Conservation (phyloP, 441 rosid genomes). For the Isatis lusitanica region DNA sequence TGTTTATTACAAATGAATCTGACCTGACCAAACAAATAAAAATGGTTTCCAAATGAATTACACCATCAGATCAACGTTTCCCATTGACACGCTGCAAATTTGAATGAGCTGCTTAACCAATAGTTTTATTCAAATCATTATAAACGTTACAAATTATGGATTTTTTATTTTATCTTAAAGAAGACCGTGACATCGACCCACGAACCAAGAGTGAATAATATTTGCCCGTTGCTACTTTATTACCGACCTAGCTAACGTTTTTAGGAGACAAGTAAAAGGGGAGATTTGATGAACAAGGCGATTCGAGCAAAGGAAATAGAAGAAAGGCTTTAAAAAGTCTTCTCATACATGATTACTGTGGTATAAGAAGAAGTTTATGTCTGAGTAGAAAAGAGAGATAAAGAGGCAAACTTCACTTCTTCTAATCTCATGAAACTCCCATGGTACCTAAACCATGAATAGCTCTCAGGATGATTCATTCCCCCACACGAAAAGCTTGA, state of each 20-base stretch:
- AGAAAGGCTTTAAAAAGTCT: slow-evolving; percentile 4
- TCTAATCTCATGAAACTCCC: slow-evolving; percentile 23
- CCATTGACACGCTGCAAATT: background rate
- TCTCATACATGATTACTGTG: slow-evolving; percentile 19
- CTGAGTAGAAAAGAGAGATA: background rate
- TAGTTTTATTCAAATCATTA: background rate
- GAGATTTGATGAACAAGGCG: slow-evolving; percentile 22
- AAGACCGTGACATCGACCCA: background rate
- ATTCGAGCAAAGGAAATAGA: slow-evolving; percentile 12
- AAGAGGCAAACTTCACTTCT: slow-evolving; percentile 15
- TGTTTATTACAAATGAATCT: background rate
- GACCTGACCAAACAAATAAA: background rate
- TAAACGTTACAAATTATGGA: background rate
- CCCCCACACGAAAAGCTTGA: background rate
- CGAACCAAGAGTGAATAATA: slow-evolving; percentile 3
- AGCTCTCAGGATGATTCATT: slow-evolving; percentile 20
- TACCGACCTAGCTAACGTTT: slow-evolving; percentile 14
- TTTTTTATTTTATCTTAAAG: background rate
- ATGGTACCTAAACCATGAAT: slow-evolving; percentile 41
- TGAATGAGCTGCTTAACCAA: background rate
- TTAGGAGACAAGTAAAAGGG: background rate
- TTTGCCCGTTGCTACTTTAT: background rate
- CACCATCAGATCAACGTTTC: background rate
- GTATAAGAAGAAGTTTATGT: slow-evolving; percentile 21
- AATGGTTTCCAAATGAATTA: background rate